Evolutionary conservation across 495 filamentous ascomycete genomes (phyloP).

Genomic region (Chaetomidium leptoderma): DNA sequence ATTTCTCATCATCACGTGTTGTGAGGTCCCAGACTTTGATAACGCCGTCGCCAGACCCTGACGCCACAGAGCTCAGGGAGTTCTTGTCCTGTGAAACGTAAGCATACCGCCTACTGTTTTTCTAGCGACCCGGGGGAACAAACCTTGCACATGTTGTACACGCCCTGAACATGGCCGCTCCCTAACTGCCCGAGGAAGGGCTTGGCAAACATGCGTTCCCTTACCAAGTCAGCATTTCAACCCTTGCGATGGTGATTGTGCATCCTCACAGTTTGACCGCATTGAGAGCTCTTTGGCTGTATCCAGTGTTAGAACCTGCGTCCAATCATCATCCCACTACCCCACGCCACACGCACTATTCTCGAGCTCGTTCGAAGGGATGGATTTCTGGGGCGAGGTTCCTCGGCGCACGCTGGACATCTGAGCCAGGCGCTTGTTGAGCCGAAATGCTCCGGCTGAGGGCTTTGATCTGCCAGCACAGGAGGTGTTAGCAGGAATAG

Average conservation of each 20-base stretch:
- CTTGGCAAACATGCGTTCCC: conserved; percentile 88
- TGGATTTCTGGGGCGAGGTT: conserved; percentile 92
- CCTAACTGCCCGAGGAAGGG: conserved; percentile 88
- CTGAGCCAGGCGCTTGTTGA: conserved; percentile 73
- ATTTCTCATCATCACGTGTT: conserved; percentile 65
- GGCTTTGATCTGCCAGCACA: conserved; percentile 69
- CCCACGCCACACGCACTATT: conserved; percentile 53
- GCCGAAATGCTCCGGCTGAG: conserved; percentile 73
- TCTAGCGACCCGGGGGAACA: not conserved
- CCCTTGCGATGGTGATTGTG: not conserved
- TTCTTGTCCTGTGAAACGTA: conserved; percentile 52
- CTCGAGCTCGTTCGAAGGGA: conserved; percentile 89
- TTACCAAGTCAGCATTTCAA: conserved; percentile 7
- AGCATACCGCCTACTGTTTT: not conserved
- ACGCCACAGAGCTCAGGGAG: conserved; percentile 66
- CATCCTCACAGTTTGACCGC: conserved; percentile 67
- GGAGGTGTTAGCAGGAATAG: conserved; percentile 12
- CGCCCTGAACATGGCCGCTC: conserved; percentile 88
- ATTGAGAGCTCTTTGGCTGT: conserved; percentile 50
- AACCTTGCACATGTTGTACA: conserved; percentile 64
- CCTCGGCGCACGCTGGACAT: conserved; percentile 52
- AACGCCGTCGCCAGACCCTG: conserved; percentile 78
- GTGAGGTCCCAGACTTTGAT: conserved; percentile 93
- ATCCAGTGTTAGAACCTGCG: conserved; percentile 8
- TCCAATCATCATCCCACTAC: too few species aligned